These are phyloP conservation scores for Paspalum vaginatum DNA, from an alignment of 176 grass and related monocot species.

Conservation along the genomic window DNA sequence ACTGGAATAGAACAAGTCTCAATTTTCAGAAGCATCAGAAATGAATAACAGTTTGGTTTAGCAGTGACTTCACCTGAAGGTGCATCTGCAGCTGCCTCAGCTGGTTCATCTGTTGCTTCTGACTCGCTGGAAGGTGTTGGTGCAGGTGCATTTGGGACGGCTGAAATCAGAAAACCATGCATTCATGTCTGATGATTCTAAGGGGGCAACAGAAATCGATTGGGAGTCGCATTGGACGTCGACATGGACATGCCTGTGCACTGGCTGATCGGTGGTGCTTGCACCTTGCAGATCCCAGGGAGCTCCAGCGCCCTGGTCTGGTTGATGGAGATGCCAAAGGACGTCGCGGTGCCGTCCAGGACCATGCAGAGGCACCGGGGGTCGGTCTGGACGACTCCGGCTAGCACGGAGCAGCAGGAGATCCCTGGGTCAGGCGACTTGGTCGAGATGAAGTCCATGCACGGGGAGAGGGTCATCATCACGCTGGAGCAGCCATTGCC, in stretches of 20 bases:
- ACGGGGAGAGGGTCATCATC: slow-evolving; percentile 80
- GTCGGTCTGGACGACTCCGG: slow-evolving; percentile 58
- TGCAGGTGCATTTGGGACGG: neutral
- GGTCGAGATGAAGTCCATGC: slow-evolving; percentile 72
- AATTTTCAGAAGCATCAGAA: slow-evolving; percentile 12
- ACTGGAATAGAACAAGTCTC: neutral
- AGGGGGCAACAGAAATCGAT: neutral
- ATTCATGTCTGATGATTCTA: neutral
- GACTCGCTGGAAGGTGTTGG: slow-evolving; percentile 19
- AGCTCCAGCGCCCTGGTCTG: slow-evolving; percentile 64
- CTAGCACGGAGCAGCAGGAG: slow-evolving; percentile 76
- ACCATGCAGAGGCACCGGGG: slow-evolving; percentile 80
- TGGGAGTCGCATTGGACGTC: neutral
- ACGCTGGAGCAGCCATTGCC: slow-evolving; percentile 63
- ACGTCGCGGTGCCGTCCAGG: slow-evolving; percentile 50
- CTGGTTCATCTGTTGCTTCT: neutral
- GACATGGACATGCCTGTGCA: slow-evolving; percentile 64
- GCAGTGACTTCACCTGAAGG: slow-evolving; percentile 41
- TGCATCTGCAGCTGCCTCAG: slow-evolving; percentile 6
- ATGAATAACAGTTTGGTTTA: slow-evolving; percentile 10
- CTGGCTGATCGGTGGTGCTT: slow-evolving; percentile 57
- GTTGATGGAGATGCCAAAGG: slow-evolving; percentile 74
- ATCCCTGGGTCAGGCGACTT: slow-evolving; percentile 49
- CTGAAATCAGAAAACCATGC: slow-evolving; percentile 6
- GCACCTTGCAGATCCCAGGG: slow-evolving; percentile 67